phyloP scores from a whole-genome alignment of 2,329 filamentous ascomycete species.

The Exophiala xenobiotica region DNA sequence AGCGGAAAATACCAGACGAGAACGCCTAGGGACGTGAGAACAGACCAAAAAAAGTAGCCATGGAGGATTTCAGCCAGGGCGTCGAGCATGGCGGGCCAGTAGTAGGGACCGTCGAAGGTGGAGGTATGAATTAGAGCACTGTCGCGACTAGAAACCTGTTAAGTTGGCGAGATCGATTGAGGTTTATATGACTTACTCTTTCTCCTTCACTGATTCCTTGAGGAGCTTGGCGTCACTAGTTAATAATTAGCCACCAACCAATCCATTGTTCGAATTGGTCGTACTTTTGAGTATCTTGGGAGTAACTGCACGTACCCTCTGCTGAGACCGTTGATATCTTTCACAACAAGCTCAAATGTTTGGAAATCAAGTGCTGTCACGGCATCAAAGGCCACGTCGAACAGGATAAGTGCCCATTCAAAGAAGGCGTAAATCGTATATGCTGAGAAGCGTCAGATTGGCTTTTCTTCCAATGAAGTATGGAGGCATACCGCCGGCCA shows the following conservation, averaged over 20 bases:
- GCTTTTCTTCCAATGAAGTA: neutral
- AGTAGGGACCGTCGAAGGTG: conserved; percentile 66
- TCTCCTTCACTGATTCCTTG: conserved; percentile 58
- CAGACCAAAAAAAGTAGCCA: conserved; percentile 96
- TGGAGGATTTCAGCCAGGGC: conserved; percentile 86
- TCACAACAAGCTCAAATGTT: conserved; percentile 81
- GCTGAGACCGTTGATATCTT: conserved; percentile 83
- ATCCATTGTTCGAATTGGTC: conserved; percentile 40
- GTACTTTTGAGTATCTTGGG: conserved; percentile 74
- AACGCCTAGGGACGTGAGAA: conserved; percentile 83
- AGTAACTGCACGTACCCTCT: conserved; percentile 99
- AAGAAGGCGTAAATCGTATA: conserved; percentile 98
- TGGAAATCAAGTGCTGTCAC: conserved; percentile 91
- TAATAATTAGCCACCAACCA: conserved; percentile 38
- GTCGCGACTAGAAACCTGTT: conserved; percentile 61
- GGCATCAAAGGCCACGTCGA: conserved; percentile 95
- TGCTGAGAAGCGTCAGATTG: conserved; percentile 53
- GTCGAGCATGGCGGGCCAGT: conserved; percentile 72
- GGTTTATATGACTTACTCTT: conserved; percentile 63
- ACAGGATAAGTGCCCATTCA: conserved; percentile 91
- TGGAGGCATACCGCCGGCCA: conserved; percentile 74
- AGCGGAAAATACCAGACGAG: conserved; percentile 97
- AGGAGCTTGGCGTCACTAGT: conserved; percentile 51
- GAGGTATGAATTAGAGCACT: conserved; percentile 66
- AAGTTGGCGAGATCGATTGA: conserved; percentile 34